Base-by-base conservation (phyloP, 2,329 filamentous ascomycete genomes). In the Stachybotrys chartarum region DNA sequence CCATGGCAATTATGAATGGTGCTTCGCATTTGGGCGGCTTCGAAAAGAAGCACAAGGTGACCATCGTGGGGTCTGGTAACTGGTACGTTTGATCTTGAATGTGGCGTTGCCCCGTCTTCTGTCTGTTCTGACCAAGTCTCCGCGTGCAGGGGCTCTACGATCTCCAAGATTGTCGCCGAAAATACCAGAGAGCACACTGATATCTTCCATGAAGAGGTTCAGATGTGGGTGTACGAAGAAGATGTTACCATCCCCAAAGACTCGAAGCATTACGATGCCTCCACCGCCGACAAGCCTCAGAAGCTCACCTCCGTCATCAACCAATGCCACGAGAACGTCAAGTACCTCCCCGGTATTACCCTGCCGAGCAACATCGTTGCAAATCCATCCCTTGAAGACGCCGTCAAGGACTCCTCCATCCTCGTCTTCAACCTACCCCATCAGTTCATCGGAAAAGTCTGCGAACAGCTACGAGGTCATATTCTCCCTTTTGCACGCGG, bases 191-290 rank as follows among this genome's bases (percentile, higher is more conserved):
- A 81, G 60, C 80, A 96, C 74, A 80, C 85, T 10, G 82, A 91
- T 32, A 69, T 97, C 49, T 99, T 97, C 69, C 90, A 97, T 67
- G 78, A 87, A 70, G 79, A 91, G 59, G 91, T 99, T 53, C 90
- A 96, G 74, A 97, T 99, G 94, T 99, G 94, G 94, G 95, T 99
- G 67, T 97, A 85, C 69, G 94, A 99, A 74, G 94, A 99, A 73
- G 83, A 96, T 30, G 86, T 96, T 60, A 82, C 83, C 54, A 78
- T 96, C 47, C 75, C 88, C 12, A 80, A 86, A 64, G 79, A 81
- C 60, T 93, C 89, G 51, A 84, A 83, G 62, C 81, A 91, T 74
- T 91, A 91, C 78, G 80, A 88, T 64, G 67, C 81, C 18, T 74
- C 79, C 56, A 78, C 81, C 44, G 81, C 82, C 66, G 80, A 83